Percentiles rank a stretch among this genome's conserved stretches.
Evolutionary conservation across 1,284 basidiomycete species (phyloP).

Genomic region (Apiotrichum montevideense): DNA sequence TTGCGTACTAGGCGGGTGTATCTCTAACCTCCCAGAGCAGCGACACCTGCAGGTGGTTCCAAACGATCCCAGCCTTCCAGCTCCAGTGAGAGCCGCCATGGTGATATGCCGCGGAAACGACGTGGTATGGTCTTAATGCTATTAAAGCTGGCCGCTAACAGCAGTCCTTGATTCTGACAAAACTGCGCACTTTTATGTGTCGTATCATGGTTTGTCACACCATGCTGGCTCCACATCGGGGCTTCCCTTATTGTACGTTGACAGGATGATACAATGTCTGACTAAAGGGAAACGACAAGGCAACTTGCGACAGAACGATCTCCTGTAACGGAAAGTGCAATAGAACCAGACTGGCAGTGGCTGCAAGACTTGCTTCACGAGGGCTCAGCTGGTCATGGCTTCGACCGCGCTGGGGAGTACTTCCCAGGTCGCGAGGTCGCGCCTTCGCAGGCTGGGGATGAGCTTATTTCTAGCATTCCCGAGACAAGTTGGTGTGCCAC

Average conservation of each 20-base stretch:
- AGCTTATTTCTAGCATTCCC: slow-evolving; percentile 2
- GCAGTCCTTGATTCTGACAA: slow-evolving; percentile 1
- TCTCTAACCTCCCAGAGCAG: too few relatives aligned
- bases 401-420: slow-evolving; percentile 3
- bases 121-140: not conserved
- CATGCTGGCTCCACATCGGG: slow-evolving; percentile 18
- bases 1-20: too few relatives aligned
- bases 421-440: slow-evolving; percentile 10
- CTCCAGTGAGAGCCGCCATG: too few relatives aligned
- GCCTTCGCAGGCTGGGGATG: slow-evolving; percentile 1
- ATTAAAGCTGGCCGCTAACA: too few relatives aligned
- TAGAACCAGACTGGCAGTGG: slow-evolving; percentile 15
- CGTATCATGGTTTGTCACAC: slow-evolving; percentile 10
- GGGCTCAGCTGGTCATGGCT: not conserved
- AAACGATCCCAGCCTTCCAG: too few relatives aligned
- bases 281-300: not conserved
- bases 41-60: too few relatives aligned
- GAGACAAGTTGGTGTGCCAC: slow-evolving; percentile 2
- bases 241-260: slow-evolving; percentile 14
- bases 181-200: slow-evolving; percentile 13
- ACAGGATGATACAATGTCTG: too few relatives aligned
- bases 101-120: not conserved
- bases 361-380: slow-evolving; percentile 13
- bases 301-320: not conserved
- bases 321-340: not conserved